Evolutionary conservation across 192 early-diverging fungal species (phyloP), one percentile per base, ranked within the genome.

Genomic region (Allomyces javanicus): DNA sequence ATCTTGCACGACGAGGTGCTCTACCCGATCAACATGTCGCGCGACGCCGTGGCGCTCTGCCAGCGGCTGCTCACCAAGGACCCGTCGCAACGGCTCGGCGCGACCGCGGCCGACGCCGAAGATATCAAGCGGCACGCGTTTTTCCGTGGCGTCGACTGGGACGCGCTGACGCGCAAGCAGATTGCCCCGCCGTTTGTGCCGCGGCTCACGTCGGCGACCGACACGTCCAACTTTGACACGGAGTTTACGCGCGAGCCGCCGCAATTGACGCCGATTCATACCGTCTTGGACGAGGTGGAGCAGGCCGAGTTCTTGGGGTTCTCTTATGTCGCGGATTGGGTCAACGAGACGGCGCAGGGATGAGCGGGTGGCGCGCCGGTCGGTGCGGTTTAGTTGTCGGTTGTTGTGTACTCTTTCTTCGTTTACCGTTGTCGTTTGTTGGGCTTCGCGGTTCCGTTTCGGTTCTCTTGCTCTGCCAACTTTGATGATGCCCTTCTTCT

Each of bases 151-250:
- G 88, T 92, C 44, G 91, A 94, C 73, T 99, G 93, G 93, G 90
- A 97, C 70, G 95, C 89, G 61, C 88, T 97, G 70, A 74, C 94
- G n/a, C 78, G 87, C 65, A 88, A 93, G 73, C 78, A 84, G 67
- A 85, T 92, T 10, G 77, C 88, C 6, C 90, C 94, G n/a, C 92
- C 93, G 9, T 99, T 88, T 74, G 85, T 83, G 26, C 96, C 96
- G 23, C 85, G 83, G 55, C 86, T 99, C 64, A 73, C 72, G 61
- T 69, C 80, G 25, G 79, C 86, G 64, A 84, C 88, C 19, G 96
- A 99, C 71, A 87, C 89, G 14, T 96, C 93, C 44, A 97, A 97
- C 85, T 99, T 99, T 87, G 96, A 99, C 71, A 84, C 86, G 22
- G 94, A 99, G 78, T 99, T 99, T 69, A 99, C 96, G n/a, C 79